Percentiles rank a stretch among this genome's conserved stretches.
Conservation (phyloP, 352 stramenopile genomes). For the Aphanomyces astaci region DNA sequence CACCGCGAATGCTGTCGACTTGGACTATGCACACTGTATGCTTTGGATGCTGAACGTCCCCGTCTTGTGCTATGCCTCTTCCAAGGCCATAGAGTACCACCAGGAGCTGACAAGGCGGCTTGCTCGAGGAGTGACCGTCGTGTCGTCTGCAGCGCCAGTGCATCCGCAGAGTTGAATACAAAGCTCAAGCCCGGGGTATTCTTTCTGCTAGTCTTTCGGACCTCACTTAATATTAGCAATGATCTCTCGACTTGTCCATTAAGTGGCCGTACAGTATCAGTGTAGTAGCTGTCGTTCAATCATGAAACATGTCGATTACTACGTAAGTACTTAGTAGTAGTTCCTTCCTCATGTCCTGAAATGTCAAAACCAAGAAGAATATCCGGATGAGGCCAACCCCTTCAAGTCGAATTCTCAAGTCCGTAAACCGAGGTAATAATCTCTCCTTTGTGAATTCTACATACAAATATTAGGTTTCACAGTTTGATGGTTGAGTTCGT, state of each 20-base stretch:
- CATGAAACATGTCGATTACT: too few species aligned
- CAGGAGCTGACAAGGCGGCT: not conserved
- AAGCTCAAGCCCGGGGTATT: too few species aligned
- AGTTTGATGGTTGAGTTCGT: not conserved
- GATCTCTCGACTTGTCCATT: too few species aligned
- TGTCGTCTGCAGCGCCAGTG: not conserved
- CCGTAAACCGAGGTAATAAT: constrained; percentile 1
- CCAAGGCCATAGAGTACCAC: not conserved
- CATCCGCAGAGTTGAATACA: not conserved
- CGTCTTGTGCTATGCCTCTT: not conserved
- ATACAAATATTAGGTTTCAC: not conserved
- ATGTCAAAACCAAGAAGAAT: too few species aligned
- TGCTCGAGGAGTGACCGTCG: not conserved
- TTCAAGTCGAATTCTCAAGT: constrained; percentile 12
- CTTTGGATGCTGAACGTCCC: not conserved
- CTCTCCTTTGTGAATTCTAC: not conserved
- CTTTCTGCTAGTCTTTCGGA: too few species aligned
- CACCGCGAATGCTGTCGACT: too few species aligned
- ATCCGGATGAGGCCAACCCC: constrained; percentile 5
- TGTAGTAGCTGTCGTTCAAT: too few species aligned
- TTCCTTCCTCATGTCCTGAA: too few species aligned
- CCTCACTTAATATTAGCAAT: not conserved
- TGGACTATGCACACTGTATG: not conserved
- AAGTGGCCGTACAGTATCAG: too few species aligned
- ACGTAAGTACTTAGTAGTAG: not conserved